Percentiles rank a stretch among this genome's conserved stretches.
phyloP scores from a whole-genome alignment of 2,329 filamentous ascomycete genomes.

The Zasmidium angulare region DNA sequence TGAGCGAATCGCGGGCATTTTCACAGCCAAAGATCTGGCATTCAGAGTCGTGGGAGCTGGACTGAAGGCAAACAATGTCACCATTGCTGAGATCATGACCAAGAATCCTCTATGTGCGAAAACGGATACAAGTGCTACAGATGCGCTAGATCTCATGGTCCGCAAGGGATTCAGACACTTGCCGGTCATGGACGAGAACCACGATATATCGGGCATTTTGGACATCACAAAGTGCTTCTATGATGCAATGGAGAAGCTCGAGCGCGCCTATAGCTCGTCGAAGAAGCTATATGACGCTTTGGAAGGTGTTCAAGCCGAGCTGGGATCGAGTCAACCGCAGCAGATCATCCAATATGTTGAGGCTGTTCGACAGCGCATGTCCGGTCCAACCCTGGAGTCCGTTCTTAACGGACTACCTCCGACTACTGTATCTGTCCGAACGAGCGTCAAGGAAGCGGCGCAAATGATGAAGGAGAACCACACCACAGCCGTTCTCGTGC shows the following conservation, averaged over 20 bases:
- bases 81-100: constrained; percentile 98
- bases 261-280: constrained; percentile 96
- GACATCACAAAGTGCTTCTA: constrained; percentile 99
- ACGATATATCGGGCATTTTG: constrained; percentile 95
- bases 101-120: constrained; percentile 97
- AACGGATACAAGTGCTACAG: constrained; percentile 96
- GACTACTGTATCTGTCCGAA: constrained; percentile 91
- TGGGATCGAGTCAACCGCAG: constrained; percentile 92
- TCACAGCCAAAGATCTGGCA: constrained; percentile 96
- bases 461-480: constrained; percentile 98
- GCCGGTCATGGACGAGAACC: constrained; percentile 99
- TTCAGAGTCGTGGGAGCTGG: constrained; percentile 94
- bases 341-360: constrained; percentile 99
- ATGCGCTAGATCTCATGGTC: constrained; percentile 97
- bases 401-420: constrained; percentile 90
- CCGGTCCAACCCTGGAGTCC: constrained; percentile 90
- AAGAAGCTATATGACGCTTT: constrained; percentile 95
- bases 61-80: constrained; percentile 83
- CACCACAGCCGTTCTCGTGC: constrained; percentile 92
- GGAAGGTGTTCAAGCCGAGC: constrained; percentile 95
- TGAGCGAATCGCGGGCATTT: constrained; percentile 96
- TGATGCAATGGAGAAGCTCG: constrained; percentile 99
- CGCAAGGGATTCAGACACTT: constrained; percentile 96
- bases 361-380: constrained; percentile 94
- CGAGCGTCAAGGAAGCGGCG: constrained; percentile 93